A percentile compares a stretch with the other conserved stretches of the same genome.
Conservation (phyloP, 1,284 basidiomycete species). For the Peniophora sp. region DNA sequence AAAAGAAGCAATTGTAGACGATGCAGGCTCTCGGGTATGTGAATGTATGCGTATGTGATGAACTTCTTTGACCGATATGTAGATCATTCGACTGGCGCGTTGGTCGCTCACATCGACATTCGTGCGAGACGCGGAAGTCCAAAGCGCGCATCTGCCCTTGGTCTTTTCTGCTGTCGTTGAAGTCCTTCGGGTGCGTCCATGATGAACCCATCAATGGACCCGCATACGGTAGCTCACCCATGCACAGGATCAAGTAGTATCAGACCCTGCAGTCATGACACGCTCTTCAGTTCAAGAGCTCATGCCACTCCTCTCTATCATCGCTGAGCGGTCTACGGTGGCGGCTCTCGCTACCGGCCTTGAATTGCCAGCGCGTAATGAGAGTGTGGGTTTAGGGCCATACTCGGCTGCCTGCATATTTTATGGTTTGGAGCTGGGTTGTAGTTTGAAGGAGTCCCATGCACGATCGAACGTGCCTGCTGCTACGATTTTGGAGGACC, state of each 20-base stretch:
- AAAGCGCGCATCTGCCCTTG: constrained; percentile 73
- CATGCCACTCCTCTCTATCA: constrained; percentile 6
- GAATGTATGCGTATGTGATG: background rate
- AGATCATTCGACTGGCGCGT: constrained; percentile 58
- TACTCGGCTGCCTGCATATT: constrained; percentile 52
- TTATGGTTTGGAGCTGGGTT: constrained; percentile 39
- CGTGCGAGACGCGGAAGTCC: constrained; percentile 75
- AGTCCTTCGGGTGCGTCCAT: constrained; percentile 45
- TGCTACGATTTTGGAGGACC: constrained; percentile 45
- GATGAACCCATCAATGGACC: background rate
- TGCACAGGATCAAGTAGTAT: constrained; percentile 32
- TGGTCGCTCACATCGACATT: constrained; percentile 69
- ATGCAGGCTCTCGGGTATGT: constrained; percentile 38
- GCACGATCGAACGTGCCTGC: constrained; percentile 40
- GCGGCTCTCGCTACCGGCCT: constrained; percentile 42
- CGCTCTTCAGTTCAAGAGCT: constrained; percentile 4
- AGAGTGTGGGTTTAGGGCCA: constrained; percentile 27
- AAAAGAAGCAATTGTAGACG: constrained; percentile 39
- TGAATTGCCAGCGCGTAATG: constrained; percentile 25
- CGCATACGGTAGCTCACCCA: background rate
- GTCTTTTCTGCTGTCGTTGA: constrained; percentile 64
- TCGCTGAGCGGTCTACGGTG: constrained; percentile 35
- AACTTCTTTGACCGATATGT: background rate
- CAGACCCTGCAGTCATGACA: constrained; percentile 18
- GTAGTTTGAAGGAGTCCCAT: constrained; percentile 9